Conservation (phyloP, 2,329 filamentous ascomycete species). For the Fusarium transvaalense region DNA sequence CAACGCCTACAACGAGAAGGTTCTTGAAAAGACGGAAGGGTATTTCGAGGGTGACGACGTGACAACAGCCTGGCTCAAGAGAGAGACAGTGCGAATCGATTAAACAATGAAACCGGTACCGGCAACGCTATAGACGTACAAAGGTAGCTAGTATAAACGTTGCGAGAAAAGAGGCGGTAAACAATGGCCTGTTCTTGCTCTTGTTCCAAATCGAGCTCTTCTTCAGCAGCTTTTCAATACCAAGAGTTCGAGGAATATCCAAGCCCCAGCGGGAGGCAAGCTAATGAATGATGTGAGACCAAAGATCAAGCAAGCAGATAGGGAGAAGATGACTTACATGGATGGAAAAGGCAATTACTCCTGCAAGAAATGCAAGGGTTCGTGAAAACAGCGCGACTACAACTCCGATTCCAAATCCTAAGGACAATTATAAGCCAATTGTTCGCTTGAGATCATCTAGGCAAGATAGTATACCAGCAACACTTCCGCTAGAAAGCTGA, state of each 20-base stretch:
- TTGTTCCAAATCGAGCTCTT: constrained; percentile 60
- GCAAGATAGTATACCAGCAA: constrained; percentile 58
- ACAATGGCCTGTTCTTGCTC: constrained; percentile 70
- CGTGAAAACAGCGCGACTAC: constrained; percentile 78
- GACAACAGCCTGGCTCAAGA: constrained; percentile 83
- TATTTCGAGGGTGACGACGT: constrained; percentile 80
- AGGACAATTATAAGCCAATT: not conserved
- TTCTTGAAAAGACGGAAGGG: constrained; percentile 82
- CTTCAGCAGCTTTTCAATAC: constrained; percentile 54
- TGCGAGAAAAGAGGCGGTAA: constrained; percentile 77
- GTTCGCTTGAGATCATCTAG: not conserved
- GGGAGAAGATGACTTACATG: constrained; percentile 63
- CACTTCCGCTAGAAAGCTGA: constrained; percentile 67
- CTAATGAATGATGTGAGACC: constrained; percentile 47
- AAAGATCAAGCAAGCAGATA: not conserved
- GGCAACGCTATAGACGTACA: constrained; percentile 58
- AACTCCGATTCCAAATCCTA: constrained; percentile 73
- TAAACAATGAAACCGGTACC: constrained; percentile 46
- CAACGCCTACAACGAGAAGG: constrained; percentile 85
- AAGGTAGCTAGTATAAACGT: constrained; percentile 76
- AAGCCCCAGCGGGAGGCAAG: constrained; percentile 60
- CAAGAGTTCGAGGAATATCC: constrained; percentile 55
- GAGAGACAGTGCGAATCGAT: constrained; percentile 79
- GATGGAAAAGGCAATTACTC: constrained; percentile 71
- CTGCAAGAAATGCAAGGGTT: constrained; percentile 75